Evolutionary conservation across 257 asterid genomes (phyloP).

Genomic region (Jacaranda copaia): DNA sequence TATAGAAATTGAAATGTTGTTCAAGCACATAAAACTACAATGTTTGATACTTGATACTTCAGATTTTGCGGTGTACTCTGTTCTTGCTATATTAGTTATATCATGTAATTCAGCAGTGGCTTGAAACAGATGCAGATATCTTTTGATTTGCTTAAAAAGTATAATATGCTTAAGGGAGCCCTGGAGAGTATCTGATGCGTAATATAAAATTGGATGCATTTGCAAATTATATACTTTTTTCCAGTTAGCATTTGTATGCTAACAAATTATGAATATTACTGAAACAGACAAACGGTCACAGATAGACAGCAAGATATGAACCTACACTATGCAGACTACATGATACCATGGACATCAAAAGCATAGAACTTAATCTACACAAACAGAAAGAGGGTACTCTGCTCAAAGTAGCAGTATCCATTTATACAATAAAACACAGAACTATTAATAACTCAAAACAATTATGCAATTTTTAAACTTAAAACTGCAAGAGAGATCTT

Average conservation of each 20-base stretch:
- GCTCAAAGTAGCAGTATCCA: not conserved
- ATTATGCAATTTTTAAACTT: not conserved
- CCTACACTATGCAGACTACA: no score
- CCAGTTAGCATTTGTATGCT: no score
- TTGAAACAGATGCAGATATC: slow-evolving; percentile 19
- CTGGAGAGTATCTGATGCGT: not conserved
- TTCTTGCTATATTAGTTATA: slow-evolving; percentile 16
- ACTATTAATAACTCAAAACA: not conserved
- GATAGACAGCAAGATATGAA: no score
- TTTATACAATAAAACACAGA: not conserved
- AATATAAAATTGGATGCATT: slow-evolving; percentile 17
- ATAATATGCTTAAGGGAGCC: slow-evolving; percentile 2
- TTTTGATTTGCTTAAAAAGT: slow-evolving; percentile 7
- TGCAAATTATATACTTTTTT: not conserved
- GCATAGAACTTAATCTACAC: not conserved
- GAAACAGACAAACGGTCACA: no score
- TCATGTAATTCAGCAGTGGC: not conserved
- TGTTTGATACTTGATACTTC: slow-evolving; percentile 6
- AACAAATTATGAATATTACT: no score
- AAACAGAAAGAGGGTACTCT: not conserved
- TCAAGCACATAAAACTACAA: slow-evolving; percentile 23
- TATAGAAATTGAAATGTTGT: slow-evolving; percentile 28
- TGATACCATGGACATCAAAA: no score
- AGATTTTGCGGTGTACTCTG: not conserved
- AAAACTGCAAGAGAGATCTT: not conserved